phyloP scores from a whole-genome alignment of 2,329 filamentous ascomycete genomes.

The Sclerotinia borealis region DNA sequence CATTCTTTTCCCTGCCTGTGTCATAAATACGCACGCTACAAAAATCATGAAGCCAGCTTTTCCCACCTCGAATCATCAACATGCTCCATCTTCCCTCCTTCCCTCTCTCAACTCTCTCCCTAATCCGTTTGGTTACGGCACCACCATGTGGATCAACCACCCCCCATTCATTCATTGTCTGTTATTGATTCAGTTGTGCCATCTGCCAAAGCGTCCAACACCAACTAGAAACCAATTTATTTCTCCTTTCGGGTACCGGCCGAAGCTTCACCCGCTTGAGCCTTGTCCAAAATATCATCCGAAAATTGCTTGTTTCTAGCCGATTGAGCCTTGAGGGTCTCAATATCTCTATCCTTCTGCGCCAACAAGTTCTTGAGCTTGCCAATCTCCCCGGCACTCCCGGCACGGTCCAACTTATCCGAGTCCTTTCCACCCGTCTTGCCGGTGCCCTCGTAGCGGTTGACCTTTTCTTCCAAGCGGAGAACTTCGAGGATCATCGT shows the following conservation, averaged over 20 bases:
- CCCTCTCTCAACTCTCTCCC: background rate
- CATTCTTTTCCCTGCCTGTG: background rate
- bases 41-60: background rate
- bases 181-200: background rate
- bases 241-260: constrained; percentile 5
- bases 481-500: constrained; percentile 55
- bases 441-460: constrained; percentile 67
- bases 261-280: constrained; percentile 1
- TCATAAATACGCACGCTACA: background rate
- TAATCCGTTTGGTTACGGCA: background rate
- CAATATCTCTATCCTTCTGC: constrained; percentile 75
- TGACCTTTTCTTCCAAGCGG: constrained; percentile 85
- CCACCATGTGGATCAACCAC: background rate
- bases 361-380: constrained; percentile 59
- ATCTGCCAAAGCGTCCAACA: background rate
- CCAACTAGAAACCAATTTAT: background rate
- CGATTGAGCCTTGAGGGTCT: constrained; percentile 32
- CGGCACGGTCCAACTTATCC: constrained; percentile 65
- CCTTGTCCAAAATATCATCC: constrained; percentile 2
- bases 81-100: background rate
- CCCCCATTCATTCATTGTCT: background rate
- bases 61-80: background rate
- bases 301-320: constrained; percentile 48
- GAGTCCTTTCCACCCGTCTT: constrained; percentile 58
- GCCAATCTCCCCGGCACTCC: constrained; percentile 69